phyloP scores from a whole-genome alignment of 192 early-diverging fungal genomes.

The Backusella macrospora region DNA sequence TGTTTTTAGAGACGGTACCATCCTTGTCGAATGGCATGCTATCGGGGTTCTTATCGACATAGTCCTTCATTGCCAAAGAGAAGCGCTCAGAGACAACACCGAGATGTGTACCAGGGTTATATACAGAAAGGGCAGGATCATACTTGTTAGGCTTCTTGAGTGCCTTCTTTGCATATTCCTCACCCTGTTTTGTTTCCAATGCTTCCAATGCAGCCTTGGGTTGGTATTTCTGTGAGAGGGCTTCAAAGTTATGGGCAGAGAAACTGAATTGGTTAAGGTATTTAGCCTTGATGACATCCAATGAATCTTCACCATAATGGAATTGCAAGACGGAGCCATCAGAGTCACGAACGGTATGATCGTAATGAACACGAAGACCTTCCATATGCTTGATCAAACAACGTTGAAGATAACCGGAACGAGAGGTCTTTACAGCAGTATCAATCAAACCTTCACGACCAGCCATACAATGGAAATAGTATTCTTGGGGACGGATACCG shows the following conservation, averaged over 20 bases:
- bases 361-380: slow-evolving; percentile 93
- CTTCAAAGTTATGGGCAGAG: slow-evolving; percentile 83
- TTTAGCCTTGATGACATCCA: slow-evolving; percentile 95
- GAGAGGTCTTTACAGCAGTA: slow-evolving; percentile 99
- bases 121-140: slow-evolving; percentile 81
- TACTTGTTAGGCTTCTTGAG: slow-evolving; percentile 71
- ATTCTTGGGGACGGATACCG: slow-evolving; percentile 94
- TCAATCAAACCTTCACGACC: slow-evolving; percentile 99
- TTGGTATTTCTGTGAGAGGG: slow-evolving; percentile 80
- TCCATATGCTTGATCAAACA: slow-evolving; percentile 99
- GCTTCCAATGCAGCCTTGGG: slow-evolving; percentile 64
- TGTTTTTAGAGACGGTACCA: slow-evolving; percentile 53
- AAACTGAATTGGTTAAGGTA: slow-evolving; percentile 75
- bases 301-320: slow-evolving; percentile 97
- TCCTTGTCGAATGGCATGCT: slow-evolving; percentile 61
- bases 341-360: slow-evolving; percentile 93
- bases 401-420: slow-evolving; percentile 98
- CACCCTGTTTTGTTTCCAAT: slow-evolving; percentile 76
- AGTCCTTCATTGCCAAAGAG: slow-evolving; percentile 77
- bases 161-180: slow-evolving; percentile 75
- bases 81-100: slow-evolving; percentile 92
- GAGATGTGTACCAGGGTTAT: slow-evolving; percentile 80
- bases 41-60: slow-evolving; percentile 83
- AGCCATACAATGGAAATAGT: slow-evolving; percentile 96
- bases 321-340: slow-evolving; percentile 98